A percentile compares a stretch with the other conserved stretches of the same genome.
These are phyloP conservation scores for Sphagnum fallax DNA, from an alignment of 228 moss, liverwort and hornwort species.

Conservation along the genomic window DNA sequence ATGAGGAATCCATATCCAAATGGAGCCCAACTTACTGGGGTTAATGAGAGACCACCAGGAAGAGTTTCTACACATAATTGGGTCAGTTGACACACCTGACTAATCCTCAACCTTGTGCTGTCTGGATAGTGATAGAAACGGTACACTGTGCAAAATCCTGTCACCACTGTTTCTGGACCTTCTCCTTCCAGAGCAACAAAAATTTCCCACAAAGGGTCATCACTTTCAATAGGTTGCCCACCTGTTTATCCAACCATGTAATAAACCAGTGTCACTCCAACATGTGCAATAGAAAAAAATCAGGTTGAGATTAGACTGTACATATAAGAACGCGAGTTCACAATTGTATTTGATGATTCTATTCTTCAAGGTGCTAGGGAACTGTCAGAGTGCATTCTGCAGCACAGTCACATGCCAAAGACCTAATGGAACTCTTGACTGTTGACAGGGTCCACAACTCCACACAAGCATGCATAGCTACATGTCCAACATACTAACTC, in stretches of 20 bases:
- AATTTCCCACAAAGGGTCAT: conserved; percentile 91
- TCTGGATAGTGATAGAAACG: conserved; percentile 90
- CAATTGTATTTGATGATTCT: too few species aligned
- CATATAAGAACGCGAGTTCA: too few species aligned
- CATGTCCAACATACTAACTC: too few species aligned
- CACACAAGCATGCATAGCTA: too few species aligned
- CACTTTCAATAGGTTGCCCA: conserved; percentile 55
- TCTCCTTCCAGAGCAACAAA: conserved; percentile 71
- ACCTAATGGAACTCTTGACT: too few species aligned
- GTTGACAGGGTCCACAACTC: too few species aligned
- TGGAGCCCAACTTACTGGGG: too few species aligned
- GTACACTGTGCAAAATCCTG: conserved; percentile 87
- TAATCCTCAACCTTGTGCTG: conserved; percentile 79
- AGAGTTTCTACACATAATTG: too few species aligned
- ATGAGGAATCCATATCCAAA: too few species aligned
- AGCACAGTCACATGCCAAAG: neutral
- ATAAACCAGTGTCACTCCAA: too few species aligned
- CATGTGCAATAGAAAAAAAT: neutral
- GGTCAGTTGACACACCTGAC: conserved; percentile 49
- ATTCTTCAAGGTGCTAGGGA: too few species aligned
- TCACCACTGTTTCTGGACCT: conserved; percentile 43
- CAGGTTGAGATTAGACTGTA: neutral
- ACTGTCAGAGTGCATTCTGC: neutral
- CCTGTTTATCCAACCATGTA: conserved; percentile 11
- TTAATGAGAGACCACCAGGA: too few species aligned